Evolutionary conservation across 2,329 filamentous ascomycete genomes (phyloP), one percentile per base, ranked within the genome.

Genomic region (Ceratocystiopsis sp.): DNA sequence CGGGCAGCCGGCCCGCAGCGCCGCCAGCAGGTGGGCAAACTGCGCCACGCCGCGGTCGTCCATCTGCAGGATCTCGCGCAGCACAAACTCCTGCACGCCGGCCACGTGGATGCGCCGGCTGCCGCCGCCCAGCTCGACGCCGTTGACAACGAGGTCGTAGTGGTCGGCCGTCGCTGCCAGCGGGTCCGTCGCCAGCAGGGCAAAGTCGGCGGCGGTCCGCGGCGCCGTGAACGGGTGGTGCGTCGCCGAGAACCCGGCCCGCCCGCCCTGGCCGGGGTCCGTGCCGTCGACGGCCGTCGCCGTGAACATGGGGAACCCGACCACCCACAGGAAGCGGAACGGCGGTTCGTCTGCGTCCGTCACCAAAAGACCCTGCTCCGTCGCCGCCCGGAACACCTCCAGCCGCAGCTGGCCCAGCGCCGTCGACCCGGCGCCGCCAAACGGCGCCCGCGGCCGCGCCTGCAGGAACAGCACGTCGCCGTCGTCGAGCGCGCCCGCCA

Each of bases 171-270:
- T 74, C 1, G 76, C 85, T 39, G 69, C 61, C 1, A 85, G 67
- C 0, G 91, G 89, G 36, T 86, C 69, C 0, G 69, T 77, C 35
- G 77, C 66, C 1, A 96, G 73, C 1, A 84, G 61, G 35, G 85
- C 78, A 15, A 93, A 71, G 55, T 96, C 87, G 5, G 66, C 63
- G 0, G 69, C 59, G 0, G 75, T 75, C 34, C 83, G 75, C 0
- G 91, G 91, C 0, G 91, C 84, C 0, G 91, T 98, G 61, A 98
- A 98, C 0, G 91, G 91, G 57, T 98, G 91, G 55, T 98, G 91
- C 0, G 87, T 94, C 1, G 89, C 79, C 11, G 80, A 76, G 53
- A 96, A 77, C 5, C 87, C 86, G 0, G 86, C 76, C 1, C 67
- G 60, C 16, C 86, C 86, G 42, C 84, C 85, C 61, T 96, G 87